Percentiles rank a stretch among this genome's conserved stretches.
phyloP scores from a whole-genome alignment of 805 yeast species.

The Ogataea allantospora region DNA sequence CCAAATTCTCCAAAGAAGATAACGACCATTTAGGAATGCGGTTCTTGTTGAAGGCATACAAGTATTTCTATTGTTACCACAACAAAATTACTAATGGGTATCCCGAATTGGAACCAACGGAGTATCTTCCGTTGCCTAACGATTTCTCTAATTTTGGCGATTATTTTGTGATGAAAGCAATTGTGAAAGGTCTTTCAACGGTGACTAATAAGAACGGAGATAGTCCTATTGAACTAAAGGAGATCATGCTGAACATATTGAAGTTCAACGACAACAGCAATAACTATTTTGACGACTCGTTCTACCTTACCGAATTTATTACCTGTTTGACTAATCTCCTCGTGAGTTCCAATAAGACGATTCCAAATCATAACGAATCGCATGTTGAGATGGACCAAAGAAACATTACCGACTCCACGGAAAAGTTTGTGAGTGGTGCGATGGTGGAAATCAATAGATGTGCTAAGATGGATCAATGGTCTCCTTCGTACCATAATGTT shows the following conservation, averaged over 20 bases:
- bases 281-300: slow-evolving; percentile 72
- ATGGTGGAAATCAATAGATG: slow-evolving; percentile 70
- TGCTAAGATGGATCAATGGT: slow-evolving; percentile 80
- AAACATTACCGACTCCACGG: slow-evolving; percentile 29
- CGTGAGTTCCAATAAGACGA: slow-evolving; percentile 24
- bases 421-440: slow-evolving; percentile 44
- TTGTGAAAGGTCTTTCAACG: slow-evolving; percentile 59
- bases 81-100: slow-evolving; percentile 31
- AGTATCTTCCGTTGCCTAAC: slow-evolving; percentile 71
- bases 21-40: slow-evolving; percentile 68
- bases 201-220: slow-evolving; percentile 63
- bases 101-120: slow-evolving; percentile 34
- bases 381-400: slow-evolving; percentile 15
- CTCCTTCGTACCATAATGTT: slow-evolving; percentile 64
- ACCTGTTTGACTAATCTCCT: slow-evolving; percentile 44
- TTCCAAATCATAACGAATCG: slow-evolving; percentile 24
- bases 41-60: slow-evolving; percentile 70
- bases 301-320: slow-evolving; percentile 60
- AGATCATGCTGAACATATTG: slow-evolving; percentile 65
- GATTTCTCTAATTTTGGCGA: slow-evolving; percentile 70
- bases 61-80: slow-evolving; percentile 69
- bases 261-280: slow-evolving; percentile 83
- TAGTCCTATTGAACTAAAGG: slow-evolving; percentile 53
- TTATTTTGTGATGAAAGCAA: slow-evolving; percentile 67
- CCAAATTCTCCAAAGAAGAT: slow-evolving; percentile 60